Conservation (phyloP, 1,284 basidiomycete genomes). For the Vanrija sp. region DNA sequence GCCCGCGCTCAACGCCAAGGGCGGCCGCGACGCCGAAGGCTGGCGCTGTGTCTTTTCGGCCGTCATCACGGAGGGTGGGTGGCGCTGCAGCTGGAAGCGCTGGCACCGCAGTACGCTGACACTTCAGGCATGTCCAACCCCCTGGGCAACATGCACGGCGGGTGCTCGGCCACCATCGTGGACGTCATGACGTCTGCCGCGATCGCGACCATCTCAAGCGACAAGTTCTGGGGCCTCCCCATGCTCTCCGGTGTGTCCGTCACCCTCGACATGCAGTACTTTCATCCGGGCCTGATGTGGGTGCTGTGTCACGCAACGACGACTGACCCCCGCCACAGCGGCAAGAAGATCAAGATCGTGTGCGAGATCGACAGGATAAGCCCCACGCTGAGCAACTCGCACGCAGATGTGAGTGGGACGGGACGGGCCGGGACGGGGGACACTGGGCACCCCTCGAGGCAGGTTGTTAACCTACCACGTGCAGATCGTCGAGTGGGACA, state of each 20-base stretch:
- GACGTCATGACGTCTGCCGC: conserved; percentile 14
- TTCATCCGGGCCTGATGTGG: conserved; percentile 17
- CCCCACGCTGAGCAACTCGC: background rate
- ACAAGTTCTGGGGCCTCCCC: conserved; percentile 36
- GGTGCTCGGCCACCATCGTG: conserved; percentile 27
- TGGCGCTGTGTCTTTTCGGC: conserved; percentile 6
- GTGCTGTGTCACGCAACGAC: background rate
- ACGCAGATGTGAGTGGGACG: background rate
- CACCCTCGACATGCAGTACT: conserved; percentile 28
- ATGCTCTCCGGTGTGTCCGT: conserved; percentile 31
- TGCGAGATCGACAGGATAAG: background rate
- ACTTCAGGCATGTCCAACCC: background rate
- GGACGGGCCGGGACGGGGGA: background rate
- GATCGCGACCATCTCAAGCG: conserved; percentile 16
- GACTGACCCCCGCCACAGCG: conserved; percentile 1
- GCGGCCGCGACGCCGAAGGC: conserved; percentile 9
- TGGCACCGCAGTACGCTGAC: no score
- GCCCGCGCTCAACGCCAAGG: conserved; percentile 11
- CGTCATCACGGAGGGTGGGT: no score
- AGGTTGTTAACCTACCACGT: no score
- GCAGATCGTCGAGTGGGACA: conserved; percentile 19
- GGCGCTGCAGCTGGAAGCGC: no score
- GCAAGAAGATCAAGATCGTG: background rate
- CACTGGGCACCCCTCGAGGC: background rate
- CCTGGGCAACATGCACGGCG: conserved; percentile 30